Evolutionary conservation across 768 basidiomycete species (phyloP), one percentile per base, ranked within the genome.

Genomic region (Boletus patriciae): DNA sequence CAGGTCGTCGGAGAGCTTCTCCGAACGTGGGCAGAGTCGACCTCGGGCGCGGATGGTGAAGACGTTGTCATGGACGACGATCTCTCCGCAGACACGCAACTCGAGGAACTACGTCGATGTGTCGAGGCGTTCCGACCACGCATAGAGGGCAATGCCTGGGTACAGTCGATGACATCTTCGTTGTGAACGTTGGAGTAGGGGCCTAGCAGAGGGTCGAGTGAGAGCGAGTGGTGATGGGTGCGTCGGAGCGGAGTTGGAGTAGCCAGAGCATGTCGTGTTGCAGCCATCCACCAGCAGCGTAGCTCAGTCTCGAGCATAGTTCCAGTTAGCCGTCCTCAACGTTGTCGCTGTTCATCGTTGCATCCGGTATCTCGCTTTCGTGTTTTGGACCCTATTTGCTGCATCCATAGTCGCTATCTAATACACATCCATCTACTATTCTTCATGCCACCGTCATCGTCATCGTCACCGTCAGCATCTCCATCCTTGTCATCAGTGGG

Each of bases 121-220:
- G 80, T 92, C 13, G 83, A 84, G 16, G 74, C 82, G 61, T 90
- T 85, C 71, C 82, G 77, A 59, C 80, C 86, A 9, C 79, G 78
- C 50, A 83, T 98, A 43, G 88, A 94, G 65, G 78, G 72, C 27
- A 98, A 94, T 62, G 68, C 79, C 3, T 98, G 94, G 94, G 73
- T 90, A 25, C 25, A 25, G 25, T 25, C 25, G 25, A 25, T 25
- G 25, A 25, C 4, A 25, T 25, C 25, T 25, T 4, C 25, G 25
- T 25, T 25, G 2, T 25, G 25, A 25, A 25, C 25, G 25, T 25
- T 25, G n/a, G n/a, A n/a, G n/a, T n/a, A n/a, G n/a, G n/a, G n/a
- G n/a, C n/a, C n/a, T n/a, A n/a, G n/a, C n/a, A n/a, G n/a, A n/a
- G n/a, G n/a, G n/a, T n/a, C n/a, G n/a, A n/a, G n/a, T n/a, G n/a